Evolutionary conservation across 768 basidiomycete species (phyloP), one percentile per base, ranked within the genome.

Genomic region (Trametes sanguinea): DNA sequence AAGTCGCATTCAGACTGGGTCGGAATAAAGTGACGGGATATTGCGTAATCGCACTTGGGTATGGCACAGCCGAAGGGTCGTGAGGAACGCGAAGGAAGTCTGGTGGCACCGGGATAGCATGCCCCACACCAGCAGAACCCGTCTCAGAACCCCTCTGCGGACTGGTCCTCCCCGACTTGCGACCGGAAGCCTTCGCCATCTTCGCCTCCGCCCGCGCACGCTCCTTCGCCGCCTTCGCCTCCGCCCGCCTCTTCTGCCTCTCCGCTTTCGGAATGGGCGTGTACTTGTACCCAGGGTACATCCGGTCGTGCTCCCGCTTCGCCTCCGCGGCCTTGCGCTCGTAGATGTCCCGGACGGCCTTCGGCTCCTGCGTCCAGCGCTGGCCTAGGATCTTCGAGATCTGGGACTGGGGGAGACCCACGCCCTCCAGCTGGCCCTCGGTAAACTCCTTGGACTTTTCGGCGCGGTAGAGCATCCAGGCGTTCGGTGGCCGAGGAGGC

Each of bases 221-320:
- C 13, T 43, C 42, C 57, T 59, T 58, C 53, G 54, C 61, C 11
- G 22, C 52, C 54, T 56, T 59, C 45, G 52, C 43, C 61, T 32
- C 48, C 13, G 30, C 11, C 11, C 13, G 30, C 30, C 48, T 30
- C 48, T 16, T 50, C 48, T 53, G 30, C 33, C 29, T 16, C 14
- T 53, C 52, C 27, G 35, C 52, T 14, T 53, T 53, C 13, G 35
- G 35, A 3, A 53, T 8, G 3, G 52, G 52, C 35, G 10, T 35
- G 17, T 53, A 53, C 17, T 27, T 29, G 17, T 53, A 53, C 11
- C 17, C 42, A 10, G 35, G 35, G 35, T 40, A 53, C 42, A 40
- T 16, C 30, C 42, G 35, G n/a, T 29, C 52, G 37, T 53, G 52
- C 35, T 39, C 52, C 17, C 22, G 35, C 35, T 53, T 53, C 37